These are phyloP conservation scores for Candida sanyiensis DNA, from an alignment of 805 yeast species.

Conservation along the genomic window DNA sequence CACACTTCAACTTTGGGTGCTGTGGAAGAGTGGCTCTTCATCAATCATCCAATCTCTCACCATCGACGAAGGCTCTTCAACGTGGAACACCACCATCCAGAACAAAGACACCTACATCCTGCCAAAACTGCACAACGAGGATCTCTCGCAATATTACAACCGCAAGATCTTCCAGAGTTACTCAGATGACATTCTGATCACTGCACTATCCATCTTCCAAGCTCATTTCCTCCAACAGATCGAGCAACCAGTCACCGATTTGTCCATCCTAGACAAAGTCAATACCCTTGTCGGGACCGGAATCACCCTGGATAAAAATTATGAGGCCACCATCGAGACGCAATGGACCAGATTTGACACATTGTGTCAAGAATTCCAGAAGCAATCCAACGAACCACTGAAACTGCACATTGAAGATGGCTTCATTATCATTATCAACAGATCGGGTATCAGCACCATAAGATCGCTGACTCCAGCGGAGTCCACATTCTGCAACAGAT, in stretches of 20 bases:
- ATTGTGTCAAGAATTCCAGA: conserved; percentile 65
- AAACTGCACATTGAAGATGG: conserved; percentile 38
- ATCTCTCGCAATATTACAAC: conserved; percentile 35
- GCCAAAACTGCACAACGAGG: conserved; percentile 26
- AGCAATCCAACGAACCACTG: conserved; percentile 54
- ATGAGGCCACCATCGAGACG: conserved; percentile 34
- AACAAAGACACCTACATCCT: conserved; percentile 10
- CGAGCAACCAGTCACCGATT: conserved; percentile 21
- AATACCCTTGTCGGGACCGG: conserved; percentile 28
- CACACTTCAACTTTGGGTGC: conserved; percentile 32
- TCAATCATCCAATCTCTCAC: conserved; percentile 38
- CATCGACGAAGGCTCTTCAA: conserved; percentile 19
- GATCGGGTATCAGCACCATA: conserved; percentile 30
- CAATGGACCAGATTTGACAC: conserved; percentile 69
- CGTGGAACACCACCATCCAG: conserved; percentile 20
- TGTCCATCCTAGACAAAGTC: conserved; percentile 32
- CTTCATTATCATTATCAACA: conserved; percentile 31
- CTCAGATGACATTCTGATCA: conserved; percentile 41
- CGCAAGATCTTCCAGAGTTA: conserved; percentile 46
- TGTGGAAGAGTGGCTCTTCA: conserved; percentile 63
- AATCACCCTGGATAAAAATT: conserved; percentile 28
- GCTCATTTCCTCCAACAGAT: conserved; percentile 33
- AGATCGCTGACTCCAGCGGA: conserved; percentile 32
- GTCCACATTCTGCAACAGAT: conserved; percentile 26
- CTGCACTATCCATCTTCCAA: conserved; percentile 49